Conservation (phyloP, 176 grass and related monocot species). For the Musa itinerans region DNA sequence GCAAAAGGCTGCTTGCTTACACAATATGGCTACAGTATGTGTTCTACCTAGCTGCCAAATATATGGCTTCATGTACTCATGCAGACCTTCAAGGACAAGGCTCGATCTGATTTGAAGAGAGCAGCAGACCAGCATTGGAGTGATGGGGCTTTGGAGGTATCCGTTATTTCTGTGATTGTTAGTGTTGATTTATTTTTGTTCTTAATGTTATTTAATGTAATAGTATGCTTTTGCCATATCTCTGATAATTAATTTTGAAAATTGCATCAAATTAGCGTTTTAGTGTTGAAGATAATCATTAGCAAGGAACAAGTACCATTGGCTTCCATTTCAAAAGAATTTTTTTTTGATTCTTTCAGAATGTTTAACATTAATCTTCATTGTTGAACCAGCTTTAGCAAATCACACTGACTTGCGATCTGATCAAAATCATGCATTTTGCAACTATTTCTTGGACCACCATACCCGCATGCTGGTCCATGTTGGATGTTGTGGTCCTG, state of each 20-base stretch:
- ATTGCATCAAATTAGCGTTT: not conserved
- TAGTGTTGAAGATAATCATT: not conserved
- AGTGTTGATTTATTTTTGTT: not conserved
- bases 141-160: slow-evolving; percentile 88
- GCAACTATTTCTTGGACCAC: not conserved
- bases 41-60: slow-evolving; percentile 4
- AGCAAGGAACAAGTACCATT: not conserved
- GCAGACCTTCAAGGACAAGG: slow-evolving; percentile 69
- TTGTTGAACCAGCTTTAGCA: not conserved
- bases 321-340: not conserved
- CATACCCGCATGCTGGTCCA: not conserved
- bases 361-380: not conserved
- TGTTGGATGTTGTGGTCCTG: too few relatives aligned
- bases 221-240: too few relatives aligned
- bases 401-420: not conserved
- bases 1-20: slow-evolving; percentile 56
- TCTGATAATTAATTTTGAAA: not conserved
- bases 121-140: slow-evolving; percentile 91
- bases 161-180: not conserved
- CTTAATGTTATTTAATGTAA: not conserved
- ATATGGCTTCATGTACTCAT: slow-evolving; percentile 16
- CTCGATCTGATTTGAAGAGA: slow-evolving; percentile 81
- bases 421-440: not conserved
- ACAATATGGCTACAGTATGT: slow-evolving; percentile 71
- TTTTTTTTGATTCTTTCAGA: not conserved